Conservation (phyloP, 1,139 yeast genomes). For the Geotrichum histeridarum region DNA sequence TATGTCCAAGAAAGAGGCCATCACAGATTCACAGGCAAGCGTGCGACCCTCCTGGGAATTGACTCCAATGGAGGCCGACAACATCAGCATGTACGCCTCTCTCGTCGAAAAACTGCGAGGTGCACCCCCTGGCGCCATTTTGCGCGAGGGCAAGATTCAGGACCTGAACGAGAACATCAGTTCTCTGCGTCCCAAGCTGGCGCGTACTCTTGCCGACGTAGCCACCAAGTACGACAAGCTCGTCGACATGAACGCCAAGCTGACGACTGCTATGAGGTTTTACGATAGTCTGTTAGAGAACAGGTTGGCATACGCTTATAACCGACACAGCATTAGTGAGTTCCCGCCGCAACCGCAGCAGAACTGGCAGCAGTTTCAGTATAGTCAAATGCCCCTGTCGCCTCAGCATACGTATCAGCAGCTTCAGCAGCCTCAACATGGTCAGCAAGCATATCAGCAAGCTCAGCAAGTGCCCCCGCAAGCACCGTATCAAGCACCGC, state of each 20-base stretch:
- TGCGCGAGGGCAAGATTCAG: conserved; percentile 58
- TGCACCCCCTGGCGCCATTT: conserved; percentile 51
- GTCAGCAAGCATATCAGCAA: conserved; percentile 5
- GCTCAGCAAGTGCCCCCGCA: conserved; percentile 7
- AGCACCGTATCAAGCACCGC: neutral
- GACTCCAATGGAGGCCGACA: conserved; percentile 58
- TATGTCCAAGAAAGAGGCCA: conserved; percentile 3
- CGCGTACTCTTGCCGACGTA: conserved; percentile 57
- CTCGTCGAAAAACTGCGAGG: conserved; percentile 52
- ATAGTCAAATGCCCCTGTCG: neutral
- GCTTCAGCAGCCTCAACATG: neutral
- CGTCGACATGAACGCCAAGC: conserved; percentile 75
- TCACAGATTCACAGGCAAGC: conserved; percentile 22
- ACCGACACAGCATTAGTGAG: conserved; percentile 24
- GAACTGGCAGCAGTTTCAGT: neutral
- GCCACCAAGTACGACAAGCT: conserved; percentile 64
- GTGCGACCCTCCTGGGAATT: conserved; percentile 36
- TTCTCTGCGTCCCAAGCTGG: conserved; percentile 68
- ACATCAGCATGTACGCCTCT: conserved; percentile 66
- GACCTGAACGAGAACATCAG: conserved; percentile 61
- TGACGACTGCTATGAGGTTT: conserved; percentile 68
- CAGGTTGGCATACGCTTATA: conserved; percentile 50
- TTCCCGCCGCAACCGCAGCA: conserved; percentile 7
- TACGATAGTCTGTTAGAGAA: conserved; percentile 77
- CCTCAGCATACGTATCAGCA: neutral